phyloP scores from a whole-genome alignment of 768 basidiomycete genomes.

The Ramaria sp. region DNA sequence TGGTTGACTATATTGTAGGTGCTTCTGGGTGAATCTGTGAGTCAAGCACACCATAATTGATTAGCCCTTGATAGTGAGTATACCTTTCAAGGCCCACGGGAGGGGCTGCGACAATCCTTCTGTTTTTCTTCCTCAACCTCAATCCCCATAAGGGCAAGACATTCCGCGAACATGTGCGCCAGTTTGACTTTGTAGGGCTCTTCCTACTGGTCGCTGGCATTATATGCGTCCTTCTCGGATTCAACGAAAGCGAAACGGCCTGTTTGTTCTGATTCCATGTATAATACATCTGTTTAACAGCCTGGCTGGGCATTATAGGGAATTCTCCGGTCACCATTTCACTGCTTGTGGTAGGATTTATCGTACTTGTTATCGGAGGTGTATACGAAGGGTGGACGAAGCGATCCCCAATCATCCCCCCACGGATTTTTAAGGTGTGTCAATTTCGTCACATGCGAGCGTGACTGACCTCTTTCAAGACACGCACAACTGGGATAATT shows the following conservation, averaged over 20 bases:
- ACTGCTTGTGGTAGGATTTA: constrained; percentile 47
- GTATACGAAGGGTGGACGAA: constrained; percentile 53
- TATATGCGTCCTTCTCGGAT: constrained; percentile 60
- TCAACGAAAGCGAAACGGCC: constrained; percentile 55
- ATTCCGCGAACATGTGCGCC: constrained; percentile 43
- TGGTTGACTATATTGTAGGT: constrained; percentile 10
- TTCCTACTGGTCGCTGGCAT: constrained; percentile 51
- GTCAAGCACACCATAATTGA: constrained; percentile 9
- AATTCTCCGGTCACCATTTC: constrained; percentile 47
- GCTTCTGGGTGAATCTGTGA: constrained; percentile 1
- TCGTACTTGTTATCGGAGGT: constrained; percentile 37
- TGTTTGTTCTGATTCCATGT: constrained; percentile 33
- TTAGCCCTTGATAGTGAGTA: background rate
- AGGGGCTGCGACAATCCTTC: constrained; percentile 45
- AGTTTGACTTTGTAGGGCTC: constrained; percentile 69
- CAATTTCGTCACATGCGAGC: background rate
- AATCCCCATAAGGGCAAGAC: constrained; percentile 59
- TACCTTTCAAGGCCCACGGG: constrained; percentile 52
- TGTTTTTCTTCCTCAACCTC: constrained; percentile 72
- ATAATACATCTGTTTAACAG: background rate
- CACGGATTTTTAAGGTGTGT: constrained; percentile 59
- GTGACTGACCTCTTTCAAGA: constrained; percentile 26
- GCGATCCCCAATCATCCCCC: constrained; percentile 62
- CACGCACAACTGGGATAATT: constrained; percentile 59
- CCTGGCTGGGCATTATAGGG: constrained; percentile 31